A percentile compares a stretch with the other conserved stretches of the same genome.
Conservation (phyloP, 2,329 filamentous ascomycete species). For the Zymoseptoria ardabiliae region DNA sequence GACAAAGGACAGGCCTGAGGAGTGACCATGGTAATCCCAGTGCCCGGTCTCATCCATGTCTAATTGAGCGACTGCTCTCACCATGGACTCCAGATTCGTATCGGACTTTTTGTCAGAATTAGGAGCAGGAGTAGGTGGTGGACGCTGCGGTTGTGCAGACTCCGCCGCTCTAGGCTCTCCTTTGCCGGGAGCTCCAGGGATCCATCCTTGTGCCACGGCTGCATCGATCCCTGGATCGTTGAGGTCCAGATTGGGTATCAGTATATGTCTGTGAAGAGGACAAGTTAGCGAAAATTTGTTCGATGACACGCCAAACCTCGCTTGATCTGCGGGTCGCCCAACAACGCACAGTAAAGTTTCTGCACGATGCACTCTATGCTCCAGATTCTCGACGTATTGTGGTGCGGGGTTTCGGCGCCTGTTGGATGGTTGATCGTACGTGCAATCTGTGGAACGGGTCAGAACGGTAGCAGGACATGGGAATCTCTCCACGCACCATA, state of each 20-base stretch:
- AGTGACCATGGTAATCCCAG: conserved; percentile 92
- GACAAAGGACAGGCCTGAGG: conserved; percentile 84
- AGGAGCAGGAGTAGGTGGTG: conserved; percentile 19
- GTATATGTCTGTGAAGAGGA: conserved; percentile 45
- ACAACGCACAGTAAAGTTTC: conserved; percentile 57
- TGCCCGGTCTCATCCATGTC: conserved; percentile 86
- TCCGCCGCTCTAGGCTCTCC: conserved; percentile 18
- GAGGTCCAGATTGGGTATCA: conserved; percentile 77
- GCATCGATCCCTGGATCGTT: conserved; percentile 78
- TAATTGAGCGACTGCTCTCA: conserved; percentile 81
- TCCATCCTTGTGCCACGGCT: conserved; percentile 45
- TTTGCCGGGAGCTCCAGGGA: conserved; percentile 30
- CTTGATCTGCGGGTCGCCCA: neutral
- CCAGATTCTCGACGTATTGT: conserved; percentile 86
- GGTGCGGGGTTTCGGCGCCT: conserved; percentile 82
- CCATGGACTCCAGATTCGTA: conserved; percentile 82
- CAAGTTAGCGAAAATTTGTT: neutral
- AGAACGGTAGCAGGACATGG: no score
- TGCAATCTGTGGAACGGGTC: conserved; percentile 59
- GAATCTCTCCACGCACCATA: conserved; percentile 69
- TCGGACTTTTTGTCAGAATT: conserved; percentile 48
- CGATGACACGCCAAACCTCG: neutral
- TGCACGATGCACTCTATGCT: conserved; percentile 73
- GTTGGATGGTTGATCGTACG: conserved; percentile 92
- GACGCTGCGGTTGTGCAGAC: conserved; percentile 16